Evolutionary conservation across 139 green algal species (phyloP).

Genomic region (Picocystis salinarum): DNA sequence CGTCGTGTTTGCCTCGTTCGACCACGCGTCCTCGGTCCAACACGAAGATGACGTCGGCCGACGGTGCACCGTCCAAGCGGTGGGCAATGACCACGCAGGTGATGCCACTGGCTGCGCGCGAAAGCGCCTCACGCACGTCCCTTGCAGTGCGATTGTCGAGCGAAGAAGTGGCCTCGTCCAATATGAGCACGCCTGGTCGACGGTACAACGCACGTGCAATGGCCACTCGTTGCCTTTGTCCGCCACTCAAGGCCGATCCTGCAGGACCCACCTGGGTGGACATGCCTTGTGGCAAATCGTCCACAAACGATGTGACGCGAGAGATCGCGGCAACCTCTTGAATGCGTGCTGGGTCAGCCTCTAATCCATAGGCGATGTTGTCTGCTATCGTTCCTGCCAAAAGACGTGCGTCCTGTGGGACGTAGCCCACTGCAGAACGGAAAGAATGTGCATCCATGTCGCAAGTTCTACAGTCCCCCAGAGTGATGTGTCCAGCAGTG

Average conservation of each 20-base stretch:
- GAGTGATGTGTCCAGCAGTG: too few species aligned
- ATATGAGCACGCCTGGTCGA: conserved; percentile 33
- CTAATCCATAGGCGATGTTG: conserved; percentile 3
- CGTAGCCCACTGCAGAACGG: too few species aligned
- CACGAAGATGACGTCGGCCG: conserved; percentile 64
- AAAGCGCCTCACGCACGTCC: not conserved
- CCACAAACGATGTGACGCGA: not conserved
- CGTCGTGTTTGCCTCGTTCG: conserved; percentile 15
- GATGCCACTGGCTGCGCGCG: conserved; percentile 21
- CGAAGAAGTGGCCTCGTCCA: conserved; percentile 38
- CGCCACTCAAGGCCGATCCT: conserved; percentile 26
- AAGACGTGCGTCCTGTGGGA: too few species aligned
- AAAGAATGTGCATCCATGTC: too few species aligned
- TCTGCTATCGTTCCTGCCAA: conserved; percentile 1
- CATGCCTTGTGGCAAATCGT: not conserved
- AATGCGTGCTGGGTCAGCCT: too few species aligned
- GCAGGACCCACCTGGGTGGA: not conserved
- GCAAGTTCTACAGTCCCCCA: too few species aligned
- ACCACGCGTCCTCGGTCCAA: conserved; percentile 22
- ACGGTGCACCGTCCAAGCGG: conserved; percentile 55
- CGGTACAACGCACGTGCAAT: conserved; percentile 54
- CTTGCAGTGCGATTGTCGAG: conserved; percentile 14
- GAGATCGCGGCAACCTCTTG: too few species aligned
- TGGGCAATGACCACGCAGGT: conserved; percentile 83
- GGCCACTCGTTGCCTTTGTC: conserved; percentile 67